phyloP scores from a whole-genome alignment of 768 basidiomycete species.

The Exidia glandulosa region DNA sequence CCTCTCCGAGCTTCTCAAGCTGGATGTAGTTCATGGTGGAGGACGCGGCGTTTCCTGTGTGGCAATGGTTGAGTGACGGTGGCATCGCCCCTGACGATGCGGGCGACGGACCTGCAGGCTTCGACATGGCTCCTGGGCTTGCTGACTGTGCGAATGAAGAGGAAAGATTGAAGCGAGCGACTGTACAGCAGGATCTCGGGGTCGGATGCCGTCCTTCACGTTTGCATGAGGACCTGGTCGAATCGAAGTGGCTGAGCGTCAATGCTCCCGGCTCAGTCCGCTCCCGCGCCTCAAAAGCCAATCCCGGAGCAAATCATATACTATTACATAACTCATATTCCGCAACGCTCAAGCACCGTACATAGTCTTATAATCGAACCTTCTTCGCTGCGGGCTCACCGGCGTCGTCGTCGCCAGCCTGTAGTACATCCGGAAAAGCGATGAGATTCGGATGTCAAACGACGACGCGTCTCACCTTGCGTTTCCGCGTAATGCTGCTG shows the following conservation, averaged over 20 bases:
- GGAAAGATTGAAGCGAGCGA: background rate
- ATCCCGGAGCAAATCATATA: background rate
- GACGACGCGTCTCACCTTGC: background rate
- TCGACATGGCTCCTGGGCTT: background rate
- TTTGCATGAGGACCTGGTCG: background rate
- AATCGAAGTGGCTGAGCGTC: too few species aligned
- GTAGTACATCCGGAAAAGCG: too few species aligned
- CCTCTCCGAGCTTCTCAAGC: conserved; percentile 80
- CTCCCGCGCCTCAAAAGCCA: too few species aligned
- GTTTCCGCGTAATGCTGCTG: background rate
- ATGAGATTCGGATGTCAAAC: too few species aligned
- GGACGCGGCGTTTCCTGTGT: background rate
- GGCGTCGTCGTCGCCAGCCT: background rate
- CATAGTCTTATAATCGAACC: background rate
- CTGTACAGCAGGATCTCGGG: background rate
- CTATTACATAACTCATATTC: background rate
- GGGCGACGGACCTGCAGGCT: background rate
- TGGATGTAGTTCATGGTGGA: conserved; percentile 21
- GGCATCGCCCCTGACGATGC: too few species aligned
- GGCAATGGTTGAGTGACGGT: background rate
- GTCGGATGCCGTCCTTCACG: background rate
- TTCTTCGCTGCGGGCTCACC: background rate
- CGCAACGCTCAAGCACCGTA: too few species aligned
- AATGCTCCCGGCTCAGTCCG: too few species aligned
- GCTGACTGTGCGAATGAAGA: background rate